phyloP scores from a whole-genome alignment of 2,329 filamentous ascomycete species.

The Kalmusia sp. region DNA sequence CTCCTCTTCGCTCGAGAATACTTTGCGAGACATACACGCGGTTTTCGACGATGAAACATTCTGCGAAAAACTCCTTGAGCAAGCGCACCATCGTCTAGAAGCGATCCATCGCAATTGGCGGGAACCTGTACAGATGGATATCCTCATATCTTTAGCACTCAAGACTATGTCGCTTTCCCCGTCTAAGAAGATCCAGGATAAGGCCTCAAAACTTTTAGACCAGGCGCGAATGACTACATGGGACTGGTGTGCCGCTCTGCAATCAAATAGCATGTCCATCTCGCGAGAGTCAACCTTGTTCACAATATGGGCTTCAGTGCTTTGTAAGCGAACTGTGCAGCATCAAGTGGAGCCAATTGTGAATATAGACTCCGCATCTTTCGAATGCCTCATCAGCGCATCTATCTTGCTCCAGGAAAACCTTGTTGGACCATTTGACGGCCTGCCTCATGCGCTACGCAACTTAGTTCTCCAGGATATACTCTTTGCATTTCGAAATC shows the following conservation, averaged over 20 bases:
- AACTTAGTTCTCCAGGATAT: constrained; percentile 57
- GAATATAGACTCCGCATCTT: constrained; percentile 6
- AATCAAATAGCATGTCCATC: constrained; percentile 46
- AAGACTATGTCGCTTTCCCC: constrained; percentile 45
- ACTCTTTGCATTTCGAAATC: constrained; percentile 52
- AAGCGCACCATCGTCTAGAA: constrained; percentile 56
- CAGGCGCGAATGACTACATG: constrained; percentile 53
- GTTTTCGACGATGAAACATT: constrained; percentile 61
- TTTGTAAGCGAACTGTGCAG: constrained; percentile 61
- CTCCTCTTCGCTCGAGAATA: constrained; percentile 42
- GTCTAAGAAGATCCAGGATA: constrained; percentile 16
- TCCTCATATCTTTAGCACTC: constrained; percentile 60
- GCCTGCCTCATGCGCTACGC: constrained; percentile 43
- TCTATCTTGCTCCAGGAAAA: constrained; percentile 59
- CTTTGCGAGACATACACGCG: constrained; percentile 56
- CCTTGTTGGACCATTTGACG: constrained; percentile 45
- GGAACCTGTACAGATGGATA: constrained; percentile 65
- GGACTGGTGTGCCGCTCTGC: constrained; percentile 60
- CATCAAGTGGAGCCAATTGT: neutral
- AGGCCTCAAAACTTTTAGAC: constrained; percentile 44
- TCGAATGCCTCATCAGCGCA: constrained; percentile 45
- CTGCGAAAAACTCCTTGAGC: constrained; percentile 55
- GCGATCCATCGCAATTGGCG: constrained; percentile 64
- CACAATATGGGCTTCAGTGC: constrained; percentile 62
- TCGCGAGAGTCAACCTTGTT: constrained; percentile 53